A percentile compares a stretch with the other conserved stretches of the same genome.
Conservation (phyloP, 2,329 filamentous ascomycete genomes). For the Fusarium incarnatum region DNA sequence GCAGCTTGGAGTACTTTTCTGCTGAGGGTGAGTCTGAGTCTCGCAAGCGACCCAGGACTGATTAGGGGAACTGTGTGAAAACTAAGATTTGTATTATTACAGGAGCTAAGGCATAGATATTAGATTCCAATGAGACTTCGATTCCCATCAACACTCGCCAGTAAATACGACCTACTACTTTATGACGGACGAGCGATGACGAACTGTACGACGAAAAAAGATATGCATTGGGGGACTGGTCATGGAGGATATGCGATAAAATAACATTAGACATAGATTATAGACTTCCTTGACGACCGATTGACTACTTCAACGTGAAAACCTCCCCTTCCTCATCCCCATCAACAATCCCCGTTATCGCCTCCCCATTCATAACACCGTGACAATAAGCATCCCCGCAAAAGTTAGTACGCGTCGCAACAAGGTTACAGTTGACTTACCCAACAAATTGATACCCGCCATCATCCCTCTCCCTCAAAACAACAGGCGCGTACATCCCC, state of each 20-base stretch:
- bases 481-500: constrained; percentile 21
- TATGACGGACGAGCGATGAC: constrained; percentile 25
- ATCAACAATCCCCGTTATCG: background rate
- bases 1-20: constrained; percentile 62
- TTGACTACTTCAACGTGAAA: constrained; percentile 2
- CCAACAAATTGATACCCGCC: constrained; percentile 37
- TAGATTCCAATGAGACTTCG: constrained; percentile 34
- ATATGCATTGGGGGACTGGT: background rate
- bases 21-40: constrained; percentile 45
- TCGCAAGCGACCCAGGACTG: constrained; percentile 36
- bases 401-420: background rate
- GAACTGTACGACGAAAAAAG: constrained; percentile 13
- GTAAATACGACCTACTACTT: background rate
- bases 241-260: constrained; percentile 11
- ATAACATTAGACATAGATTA: constrained; percentile 26
- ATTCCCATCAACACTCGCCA: constrained; percentile 36
- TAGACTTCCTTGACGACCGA: constrained; percentile 25
- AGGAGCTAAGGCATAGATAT: constrained; percentile 38
- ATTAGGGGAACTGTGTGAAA: constrained; percentile 8
- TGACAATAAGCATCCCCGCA: constrained; percentile 39
- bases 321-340: background rate
- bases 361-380: constrained; percentile 36
- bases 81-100: constrained; percentile 37
- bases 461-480: constrained; percentile 15
- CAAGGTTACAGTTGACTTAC: constrained; percentile 7